Evolutionary conservation across 2,329 filamentous ascomycete genomes (phyloP).

Genomic region (Venturia oleaginea): DNA sequence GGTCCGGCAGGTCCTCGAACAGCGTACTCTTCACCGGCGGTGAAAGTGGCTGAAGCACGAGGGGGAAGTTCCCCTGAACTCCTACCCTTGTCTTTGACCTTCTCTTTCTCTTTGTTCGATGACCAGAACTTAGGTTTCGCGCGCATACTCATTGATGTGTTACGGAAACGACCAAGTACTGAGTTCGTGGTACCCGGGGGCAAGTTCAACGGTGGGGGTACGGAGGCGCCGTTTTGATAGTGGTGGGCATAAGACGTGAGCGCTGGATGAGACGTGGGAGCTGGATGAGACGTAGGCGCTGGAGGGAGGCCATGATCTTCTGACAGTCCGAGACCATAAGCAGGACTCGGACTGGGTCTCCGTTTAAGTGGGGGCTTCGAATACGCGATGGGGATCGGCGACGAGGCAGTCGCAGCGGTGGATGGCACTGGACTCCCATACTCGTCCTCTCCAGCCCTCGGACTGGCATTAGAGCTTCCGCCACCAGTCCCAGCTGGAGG

Average conservation of each 20-base stretch:
- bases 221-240: slow-evolving; percentile 34
- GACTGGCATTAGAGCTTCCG: slow-evolving; percentile 4
- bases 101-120: slow-evolving; percentile 26
- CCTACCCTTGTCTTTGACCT: slow-evolving; percentile 19
- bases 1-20: slow-evolving; percentile 1
- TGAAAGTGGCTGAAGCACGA: neutral
- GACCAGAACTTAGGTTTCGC: slow-evolving; percentile 65
- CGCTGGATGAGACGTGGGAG: slow-evolving; percentile 8
- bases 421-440: slow-evolving; percentile 16
- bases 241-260: slow-evolving; percentile 17
- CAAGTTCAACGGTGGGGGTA: slow-evolving; percentile 10
- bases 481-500: neutral
- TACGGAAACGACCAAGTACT: slow-evolving; percentile 55
- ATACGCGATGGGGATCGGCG: slow-evolving; percentile 28
- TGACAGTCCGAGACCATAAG: slow-evolving; percentile 39
- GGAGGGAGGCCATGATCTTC: slow-evolving; percentile 33
- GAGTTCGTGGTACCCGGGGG: slow-evolving; percentile 15
- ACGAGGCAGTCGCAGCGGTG: slow-evolving; percentile 40
- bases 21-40: neutral
- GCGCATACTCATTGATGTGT: slow-evolving; percentile 69
- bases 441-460: slow-evolving; percentile 3
- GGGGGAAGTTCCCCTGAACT: slow-evolving; percentile 9
- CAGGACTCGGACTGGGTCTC: neutral
- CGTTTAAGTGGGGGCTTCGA: neutral
- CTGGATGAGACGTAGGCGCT: slow-evolving; percentile 7